phyloP scores from a whole-genome alignment of 2,329 filamentous ascomycete species.

The Sodiomyces alkalinus region DNA sequence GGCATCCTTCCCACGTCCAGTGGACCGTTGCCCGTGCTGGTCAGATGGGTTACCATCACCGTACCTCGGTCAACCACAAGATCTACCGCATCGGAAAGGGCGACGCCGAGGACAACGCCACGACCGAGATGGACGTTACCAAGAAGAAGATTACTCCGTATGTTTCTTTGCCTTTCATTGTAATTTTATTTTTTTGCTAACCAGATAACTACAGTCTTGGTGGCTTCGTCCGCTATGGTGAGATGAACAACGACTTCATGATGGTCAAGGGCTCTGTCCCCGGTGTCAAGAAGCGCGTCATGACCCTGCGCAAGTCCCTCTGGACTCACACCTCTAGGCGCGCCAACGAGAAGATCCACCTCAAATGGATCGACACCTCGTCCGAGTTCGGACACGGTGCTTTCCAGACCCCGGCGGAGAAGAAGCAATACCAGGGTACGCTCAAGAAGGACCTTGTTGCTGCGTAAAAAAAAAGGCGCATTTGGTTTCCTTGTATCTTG shows the following conservation, averaged over 20 bases:
- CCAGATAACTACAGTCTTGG: slow-evolving; percentile 56
- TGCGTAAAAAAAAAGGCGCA: slow-evolving; percentile 24
- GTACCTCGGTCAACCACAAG: slow-evolving; percentile 99
- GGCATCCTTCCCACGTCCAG: slow-evolving; percentile 99
- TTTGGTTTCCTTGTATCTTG: slow-evolving; percentile 27
- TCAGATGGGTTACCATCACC: slow-evolving; percentile 99
- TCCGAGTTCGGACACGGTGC: slow-evolving; percentile 99
- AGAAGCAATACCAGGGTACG: slow-evolving; percentile 92
- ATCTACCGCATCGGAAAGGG: slow-evolving; percentile 97
- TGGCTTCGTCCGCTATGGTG: slow-evolving; percentile 98
- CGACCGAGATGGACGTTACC: slow-evolving; percentile 90
- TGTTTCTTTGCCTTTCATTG: slow-evolving; percentile 26
- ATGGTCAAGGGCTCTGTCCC: slow-evolving; percentile 96
- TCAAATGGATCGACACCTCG: slow-evolving; percentile 99
- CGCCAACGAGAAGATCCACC: slow-evolving; percentile 96
- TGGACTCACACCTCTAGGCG: slow-evolving; percentile 92
- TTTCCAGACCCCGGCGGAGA: slow-evolving; percentile 97
- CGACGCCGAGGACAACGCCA: slow-evolving; percentile 77
- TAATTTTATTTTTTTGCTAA: slow-evolving; percentile 18
- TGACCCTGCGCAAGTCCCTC: slow-evolving; percentile 98
- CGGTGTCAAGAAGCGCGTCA: slow-evolving; percentile 98
- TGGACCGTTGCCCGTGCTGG: slow-evolving; percentile 99
- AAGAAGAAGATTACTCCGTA: slow-evolving; percentile 99
- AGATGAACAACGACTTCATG: slow-evolving; percentile 98
- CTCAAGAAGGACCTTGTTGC: slow-evolving; percentile 89